These are phyloP conservation scores for Solanum hybrid DNA, from an alignment of 305 asterid species.

Conservation along the genomic window DNA sequence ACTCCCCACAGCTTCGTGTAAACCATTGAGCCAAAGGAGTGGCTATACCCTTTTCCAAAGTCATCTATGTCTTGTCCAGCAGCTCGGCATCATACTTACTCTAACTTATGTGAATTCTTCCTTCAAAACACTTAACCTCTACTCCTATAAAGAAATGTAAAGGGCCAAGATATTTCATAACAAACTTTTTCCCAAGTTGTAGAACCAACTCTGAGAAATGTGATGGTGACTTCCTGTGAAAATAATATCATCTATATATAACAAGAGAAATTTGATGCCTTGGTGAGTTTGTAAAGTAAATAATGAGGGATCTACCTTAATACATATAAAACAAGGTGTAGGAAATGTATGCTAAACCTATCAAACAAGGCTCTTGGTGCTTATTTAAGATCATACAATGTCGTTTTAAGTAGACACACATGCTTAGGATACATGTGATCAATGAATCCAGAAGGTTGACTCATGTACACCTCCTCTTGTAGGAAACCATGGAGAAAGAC, in stretches of 20 bases:
- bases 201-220: not conserved
- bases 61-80: not conserved
- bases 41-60: not conserved
- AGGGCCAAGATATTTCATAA: not conserved
- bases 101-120: not conserved
- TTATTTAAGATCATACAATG: not conserved
- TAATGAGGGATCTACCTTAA: not conserved
- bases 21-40: not conserved
- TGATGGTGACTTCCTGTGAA: not conserved
- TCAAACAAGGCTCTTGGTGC: not conserved
- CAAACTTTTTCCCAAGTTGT: not conserved
- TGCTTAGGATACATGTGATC: not conserved
- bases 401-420: not conserved
- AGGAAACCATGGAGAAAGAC: not conserved
- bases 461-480: not conserved
- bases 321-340: not conserved
- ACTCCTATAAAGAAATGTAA: not conserved
- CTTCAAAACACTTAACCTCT: not conserved
- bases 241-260: not conserved
- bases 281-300: not conserved
- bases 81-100: not conserved
- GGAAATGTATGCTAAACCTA: not conserved
- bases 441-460: not conserved
- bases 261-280: not conserved
- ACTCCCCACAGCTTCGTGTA: not conserved